Percentiles rank a stretch among this genome's conserved stretches.
These are phyloP conservation scores for Pharus latifolius DNA, from an alignment of 176 grass and related monocot genomes.

Conservation along the genomic window DNA sequence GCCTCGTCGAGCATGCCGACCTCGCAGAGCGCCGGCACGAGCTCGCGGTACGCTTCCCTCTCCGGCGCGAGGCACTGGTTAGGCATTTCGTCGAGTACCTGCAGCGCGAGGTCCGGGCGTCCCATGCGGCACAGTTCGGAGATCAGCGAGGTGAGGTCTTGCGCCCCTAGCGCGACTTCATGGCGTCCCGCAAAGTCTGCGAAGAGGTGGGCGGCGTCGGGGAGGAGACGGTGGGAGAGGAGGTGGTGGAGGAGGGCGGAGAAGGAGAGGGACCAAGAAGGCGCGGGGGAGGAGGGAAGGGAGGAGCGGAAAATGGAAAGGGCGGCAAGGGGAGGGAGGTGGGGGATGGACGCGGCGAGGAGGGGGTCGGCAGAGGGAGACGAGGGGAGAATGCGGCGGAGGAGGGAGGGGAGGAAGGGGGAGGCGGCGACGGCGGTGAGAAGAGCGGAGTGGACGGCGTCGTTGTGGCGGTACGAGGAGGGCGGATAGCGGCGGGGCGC, in stretches of 20 bases:
- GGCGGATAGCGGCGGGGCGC: slow-evolving; percentile 39
- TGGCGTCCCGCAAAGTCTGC: slow-evolving; percentile 17
- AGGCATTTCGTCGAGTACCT: slow-evolving; percentile 50
- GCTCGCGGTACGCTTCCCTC: slow-evolving; percentile 36
- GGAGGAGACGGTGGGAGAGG: slow-evolving; percentile 19
- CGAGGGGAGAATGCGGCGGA: slow-evolving; percentile 31
- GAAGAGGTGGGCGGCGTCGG: slow-evolving; percentile 36
- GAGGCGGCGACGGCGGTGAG: slow-evolving; percentile 18
- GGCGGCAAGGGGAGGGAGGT: slow-evolving; percentile 12
- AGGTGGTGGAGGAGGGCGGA: slow-evolving; percentile 51
- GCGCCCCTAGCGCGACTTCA: slow-evolving; percentile 28
- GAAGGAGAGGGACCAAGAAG: slow-evolving; percentile 67
- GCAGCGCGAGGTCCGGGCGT: slow-evolving; percentile 42
- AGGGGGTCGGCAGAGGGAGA: slow-evolving; percentile 41
- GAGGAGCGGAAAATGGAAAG: slow-evolving; percentile 34
- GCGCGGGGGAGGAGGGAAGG: slow-evolving; percentile 35
- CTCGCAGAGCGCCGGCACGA: slow-evolving; percentile 51
- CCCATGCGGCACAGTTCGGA: neutral
- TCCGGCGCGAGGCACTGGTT: slow-evolving; percentile 42
- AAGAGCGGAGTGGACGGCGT: slow-evolving; percentile 38
- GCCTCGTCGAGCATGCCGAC: slow-evolving; percentile 69
- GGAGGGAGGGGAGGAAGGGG: slow-evolving; percentile 27
- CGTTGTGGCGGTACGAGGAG: slow-evolving; percentile 60
- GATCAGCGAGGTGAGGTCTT: slow-evolving; percentile 50
- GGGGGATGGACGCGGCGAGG: slow-evolving; percentile 37